Base-by-base conservation (phyloP, 192 early-diverging fungal species). In the Coemansia sp. region DNA sequence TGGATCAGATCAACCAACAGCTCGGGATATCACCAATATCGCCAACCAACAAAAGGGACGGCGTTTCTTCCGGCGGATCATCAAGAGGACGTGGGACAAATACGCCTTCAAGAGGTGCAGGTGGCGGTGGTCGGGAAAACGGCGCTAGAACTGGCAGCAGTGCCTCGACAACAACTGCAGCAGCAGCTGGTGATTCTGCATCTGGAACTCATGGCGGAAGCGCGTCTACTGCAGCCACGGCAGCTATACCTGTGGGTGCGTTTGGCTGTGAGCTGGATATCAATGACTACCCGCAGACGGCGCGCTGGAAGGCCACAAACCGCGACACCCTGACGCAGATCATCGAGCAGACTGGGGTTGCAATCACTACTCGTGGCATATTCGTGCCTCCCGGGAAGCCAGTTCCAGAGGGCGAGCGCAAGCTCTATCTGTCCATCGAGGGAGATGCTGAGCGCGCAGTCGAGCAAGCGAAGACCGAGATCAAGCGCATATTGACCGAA, bases 201-300 rank as follows among this genome's bases (percentile, higher is more conserved):
- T 23, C 48, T 51, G 46, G 34, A 6, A 20, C 49, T 31, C 48
- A 34, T 53, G 16, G 52, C 15, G 52, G 52, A 53, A 30, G 29
- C 52, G 25, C 26, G 26, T 26, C 52, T 26, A 8, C 52, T 35
- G 55, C 31, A n/a, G 55, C 43, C 10, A 39, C 43, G 4, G 25
- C 61, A 57, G 67, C 59, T 4, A 67, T 75, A 7, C 68, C 75
- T 0, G 68, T 77, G 12, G 75, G 75, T 7, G 59, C 43, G 12
- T 75, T 55, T 33, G 68, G 70, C 31, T 78, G 75, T 61, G 96
- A 99, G 80, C 90, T 99, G 71, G 92, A 93, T 67, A 97, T 99
- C 76, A 99, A 99, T 75, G 96, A 99, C 78, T 98, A 92, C 69
- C 95, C 95, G 34, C 89, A 94, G 69, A 93, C 93, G 83, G 96